Evolutionary conservation across 2,329 filamentous ascomycete genomes (phyloP), one percentile per base, ranked within the genome.

Genomic region (Aspergillus tamarii): DNA sequence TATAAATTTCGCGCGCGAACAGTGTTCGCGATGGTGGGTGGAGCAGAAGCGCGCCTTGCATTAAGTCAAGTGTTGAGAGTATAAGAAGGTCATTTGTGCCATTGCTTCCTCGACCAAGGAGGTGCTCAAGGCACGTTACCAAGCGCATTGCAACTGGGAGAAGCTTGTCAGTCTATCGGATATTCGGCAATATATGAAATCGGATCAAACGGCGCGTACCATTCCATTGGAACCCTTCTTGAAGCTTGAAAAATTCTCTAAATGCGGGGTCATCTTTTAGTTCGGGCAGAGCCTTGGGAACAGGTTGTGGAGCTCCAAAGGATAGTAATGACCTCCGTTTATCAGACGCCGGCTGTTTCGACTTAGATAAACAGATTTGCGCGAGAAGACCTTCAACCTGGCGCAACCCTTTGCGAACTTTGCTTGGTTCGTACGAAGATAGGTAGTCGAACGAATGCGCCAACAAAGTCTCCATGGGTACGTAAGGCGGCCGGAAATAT

Each of bases 151-250:
- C 90, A 61, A 98, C 92, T 88, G 66, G 59, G 43, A 14, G 19
- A 26, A 61, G 26, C 14, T 46, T n/a, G 52, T 65, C 55, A 67
- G 61, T 50, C 39, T 34, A 39, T 45, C 43, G 39, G 39, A 41
- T 16, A 16, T 16, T 11, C 48, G 28, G 34, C 41, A 36, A 39
- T 26, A 58, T 34, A 34, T 10, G 16, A 43, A 14, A 59, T 46
- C 11, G n/a, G 34, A 53, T 32, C 32, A 21, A 43, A 45, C 23
- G 52, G 28, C 57, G 64, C 81, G 64, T 77, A 89, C 87, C 85
- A 81, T 99, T 99, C 91, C 93, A 98, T 81, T 98, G 93, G 76
- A 99, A 99, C 3, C 94, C 92, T 75, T 98, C 94, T 78, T 99
- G 95, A 69, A 98, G 78, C 77, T 96, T 93, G 83, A 97, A 97